Conservation (phyloP, 345 rosid species). For the Rubroshorea leprosula region DNA sequence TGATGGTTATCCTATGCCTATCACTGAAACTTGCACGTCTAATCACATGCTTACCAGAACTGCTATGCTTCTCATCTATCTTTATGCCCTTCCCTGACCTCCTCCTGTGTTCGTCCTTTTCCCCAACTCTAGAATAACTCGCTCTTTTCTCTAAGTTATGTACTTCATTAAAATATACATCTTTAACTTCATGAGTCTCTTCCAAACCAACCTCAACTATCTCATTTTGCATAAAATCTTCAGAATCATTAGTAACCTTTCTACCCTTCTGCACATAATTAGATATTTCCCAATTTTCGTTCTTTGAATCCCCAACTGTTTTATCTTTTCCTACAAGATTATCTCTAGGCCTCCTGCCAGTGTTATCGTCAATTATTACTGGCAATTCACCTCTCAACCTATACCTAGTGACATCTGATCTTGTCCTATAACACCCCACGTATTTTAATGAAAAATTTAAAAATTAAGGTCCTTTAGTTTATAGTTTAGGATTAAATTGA, state of each 20-base stretch:
- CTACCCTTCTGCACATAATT: conserved; percentile 15
- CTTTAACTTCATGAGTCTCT: conserved; percentile 24
- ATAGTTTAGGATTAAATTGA: no score
- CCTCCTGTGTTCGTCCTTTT: conserved; percentile 7
- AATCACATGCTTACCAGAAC: conserved; percentile 17
- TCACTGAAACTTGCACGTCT: conserved; percentile 11
- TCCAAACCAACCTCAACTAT: conserved; percentile 34
- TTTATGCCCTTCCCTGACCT: conserved; percentile 20
- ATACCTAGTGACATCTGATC: conserved; percentile 32
- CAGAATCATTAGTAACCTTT: conserved; percentile 4
- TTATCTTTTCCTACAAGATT: conserved; percentile 27
- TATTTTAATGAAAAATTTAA: no score
- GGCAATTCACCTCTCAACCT: conserved; percentile 24
- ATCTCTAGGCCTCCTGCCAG: conserved; percentile 26
- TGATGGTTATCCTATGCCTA: conserved; percentile 22
- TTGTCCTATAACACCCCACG: no score
- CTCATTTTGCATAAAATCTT: conserved; percentile 25
- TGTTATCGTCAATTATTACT: conserved; percentile 16
- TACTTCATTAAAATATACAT: conserved; percentile 29
- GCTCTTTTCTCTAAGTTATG: conserved; percentile 18
- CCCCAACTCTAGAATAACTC: conserved; percentile 11
- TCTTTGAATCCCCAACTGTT: conserved; percentile 12
- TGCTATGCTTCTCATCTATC: conserved; percentile 14
- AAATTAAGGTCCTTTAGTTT: no score
- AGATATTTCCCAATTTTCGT: conserved; percentile 19